A percentile compares a stretch with the other conserved stretches of the same genome.
Evolutionary conservation across 1,139 yeast species (phyloP).

Genomic region (Scheffersomyces cryptocercus): DNA sequence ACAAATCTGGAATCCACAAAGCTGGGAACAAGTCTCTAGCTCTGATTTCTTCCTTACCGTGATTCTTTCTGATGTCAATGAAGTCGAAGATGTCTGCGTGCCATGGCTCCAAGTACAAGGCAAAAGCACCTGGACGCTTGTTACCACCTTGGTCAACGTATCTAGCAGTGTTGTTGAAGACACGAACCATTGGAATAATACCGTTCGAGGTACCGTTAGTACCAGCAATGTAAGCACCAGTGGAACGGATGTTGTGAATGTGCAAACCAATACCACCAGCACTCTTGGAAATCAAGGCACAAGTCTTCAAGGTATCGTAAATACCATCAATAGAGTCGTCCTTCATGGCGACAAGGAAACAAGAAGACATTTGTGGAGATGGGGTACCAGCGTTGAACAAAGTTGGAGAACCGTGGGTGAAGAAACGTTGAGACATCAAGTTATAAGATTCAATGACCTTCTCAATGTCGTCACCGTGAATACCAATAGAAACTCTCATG

Average conservation of each 20-base stretch:
- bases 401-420: conserved; percentile 90
- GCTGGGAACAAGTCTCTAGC: conserved; percentile 90
- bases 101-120: conserved; percentile 89
- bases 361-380: conserved; percentile 82
- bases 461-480: conserved; percentile 74
- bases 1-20: conserved; percentile 88
- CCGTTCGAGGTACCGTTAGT: conserved; percentile 91
- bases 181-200: conserved; percentile 86
- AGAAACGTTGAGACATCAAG: conserved; percentile 79
- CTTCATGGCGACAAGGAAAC: conserved; percentile 85
- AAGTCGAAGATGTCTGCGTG: conserved; percentile 85
- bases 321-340: conserved; percentile 92
- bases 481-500: conserved; percentile 88
- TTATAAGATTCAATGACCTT: conserved; percentile 78
- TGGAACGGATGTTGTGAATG: conserved; percentile 78
- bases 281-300: conserved; percentile 84
- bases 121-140: conserved; percentile 93
- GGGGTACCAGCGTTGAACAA: conserved; percentile 90
- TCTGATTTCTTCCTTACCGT: conserved; percentile 87
- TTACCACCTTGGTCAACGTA: conserved; percentile 95
- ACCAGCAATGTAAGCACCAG: conserved; percentile 86
- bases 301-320: conserved; percentile 80
- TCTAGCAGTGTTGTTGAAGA: conserved; percentile 87
- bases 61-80: conserved; percentile 82
- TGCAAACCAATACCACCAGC: conserved; percentile 93